phyloP scores from a whole-genome alignment of 2,329 filamentous ascomycete species.

The Sclerotinia minor region DNA sequence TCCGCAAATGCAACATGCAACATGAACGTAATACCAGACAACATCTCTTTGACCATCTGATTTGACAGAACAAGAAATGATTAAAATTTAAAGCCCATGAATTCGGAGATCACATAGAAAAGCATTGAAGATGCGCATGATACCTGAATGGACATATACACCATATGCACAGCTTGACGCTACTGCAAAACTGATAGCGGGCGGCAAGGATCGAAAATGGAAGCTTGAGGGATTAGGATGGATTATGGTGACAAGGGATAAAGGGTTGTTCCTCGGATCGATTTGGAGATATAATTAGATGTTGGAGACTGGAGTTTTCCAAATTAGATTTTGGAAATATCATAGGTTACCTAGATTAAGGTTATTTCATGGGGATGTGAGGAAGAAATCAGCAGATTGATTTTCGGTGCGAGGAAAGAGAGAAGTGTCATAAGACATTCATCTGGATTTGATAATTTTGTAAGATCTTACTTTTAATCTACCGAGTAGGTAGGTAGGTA shows the following conservation, averaged over 20 bases:
- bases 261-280: background rate
- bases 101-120: background rate
- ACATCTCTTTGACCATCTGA: conserved; percentile 1
- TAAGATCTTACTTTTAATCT: no score
- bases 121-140: no score
- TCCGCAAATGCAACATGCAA: conserved; percentile 7
- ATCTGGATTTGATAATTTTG: background rate
- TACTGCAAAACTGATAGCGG: conserved; percentile 21
- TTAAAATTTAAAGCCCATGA: background rate
- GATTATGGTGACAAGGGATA: conserved; percentile 12
- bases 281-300: background rate
- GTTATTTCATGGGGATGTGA: background rate
- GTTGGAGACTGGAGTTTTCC: background rate
- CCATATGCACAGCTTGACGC: conserved; percentile 19
- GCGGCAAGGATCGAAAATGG: conserved; percentile 16
- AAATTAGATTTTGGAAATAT: background rate
- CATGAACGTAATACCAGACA: conserved; percentile 13
- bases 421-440: conserved; percentile 5
- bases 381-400: conserved; percentile 8
- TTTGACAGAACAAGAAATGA: background rate
- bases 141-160: background rate
- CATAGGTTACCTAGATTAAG: no score
- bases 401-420: background rate
- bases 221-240: no score
- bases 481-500: no score